Conservation (phyloP, 805 yeast species). For the Yarrowia sp. region DNA sequence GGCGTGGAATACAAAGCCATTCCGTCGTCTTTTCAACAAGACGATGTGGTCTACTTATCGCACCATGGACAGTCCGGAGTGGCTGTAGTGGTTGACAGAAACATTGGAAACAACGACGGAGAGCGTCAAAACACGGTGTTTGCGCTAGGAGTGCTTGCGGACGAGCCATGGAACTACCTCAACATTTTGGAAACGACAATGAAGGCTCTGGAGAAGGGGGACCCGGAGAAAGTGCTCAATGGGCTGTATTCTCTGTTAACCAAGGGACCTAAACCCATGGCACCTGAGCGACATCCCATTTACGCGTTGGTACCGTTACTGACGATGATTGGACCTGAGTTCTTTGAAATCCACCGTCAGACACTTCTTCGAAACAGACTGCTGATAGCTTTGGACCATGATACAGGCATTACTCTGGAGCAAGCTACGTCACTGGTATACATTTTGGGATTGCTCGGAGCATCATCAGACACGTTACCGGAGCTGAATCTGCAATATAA, state of each 20-base stretch:
- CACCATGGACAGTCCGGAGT: constrained; percentile 1
- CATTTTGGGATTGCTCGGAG: constrained; percentile 14
- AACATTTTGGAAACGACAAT: neutral
- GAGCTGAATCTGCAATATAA: constrained; percentile 2
- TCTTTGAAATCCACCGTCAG: constrained; percentile 16
- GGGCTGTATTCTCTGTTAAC: neutral
- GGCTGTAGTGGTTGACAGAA: constrained; percentile 13
- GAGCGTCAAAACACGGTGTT: constrained; percentile 12
- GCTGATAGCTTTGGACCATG: constrained; percentile 9
- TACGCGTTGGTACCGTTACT: constrained; percentile 1
- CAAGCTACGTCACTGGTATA: constrained; percentile 6
- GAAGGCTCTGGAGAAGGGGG: constrained; percentile 1
- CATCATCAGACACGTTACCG: neutral
- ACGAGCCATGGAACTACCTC: constrained; percentile 22
- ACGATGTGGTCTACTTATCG: constrained; percentile 22
- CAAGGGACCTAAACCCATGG: neutral
- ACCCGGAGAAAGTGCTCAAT: constrained; percentile 11
- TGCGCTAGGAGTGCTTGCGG: constrained; percentile 22
- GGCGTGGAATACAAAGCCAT: constrained; percentile 24
- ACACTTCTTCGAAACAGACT: constrained; percentile 8
- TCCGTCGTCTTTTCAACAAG: constrained; percentile 14
- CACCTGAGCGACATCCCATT: constrained; percentile 19
- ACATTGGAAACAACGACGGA: neutral
- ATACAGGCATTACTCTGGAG: neutral
- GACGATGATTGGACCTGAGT: neutral